Evolutionary conservation across 2,329 filamentous ascomycete genomes (phyloP), one percentile per base, ranked within the genome.

Genomic region (Clathrospora elynae): DNA sequence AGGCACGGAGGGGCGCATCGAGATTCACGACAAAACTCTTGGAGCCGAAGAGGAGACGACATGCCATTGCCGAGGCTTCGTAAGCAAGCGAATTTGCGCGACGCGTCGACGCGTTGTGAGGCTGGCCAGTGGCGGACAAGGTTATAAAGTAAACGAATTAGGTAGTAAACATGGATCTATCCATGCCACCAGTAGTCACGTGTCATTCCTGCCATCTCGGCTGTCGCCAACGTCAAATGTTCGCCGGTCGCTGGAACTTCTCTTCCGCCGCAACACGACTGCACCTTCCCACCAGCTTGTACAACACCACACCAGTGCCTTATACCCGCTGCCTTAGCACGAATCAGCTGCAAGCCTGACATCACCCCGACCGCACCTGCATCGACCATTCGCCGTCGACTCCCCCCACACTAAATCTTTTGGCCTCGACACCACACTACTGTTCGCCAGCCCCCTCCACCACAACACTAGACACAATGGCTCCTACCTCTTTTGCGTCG

Each of bases 401-500:
- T 53, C 51, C 51, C 53, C 50, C 56, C 52, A 49, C 50, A 48
- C 51, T 46, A 48, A 51, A 60, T 55, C 53, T 51, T 52, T 38
- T 49, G 47, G 56, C 53, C 49, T 61, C 55, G 57, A 57, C 46
- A 52, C 40, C 51, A 57, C 52, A 24, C 43, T 53, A n/a, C 45
- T 42, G 45, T 51, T 55, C 51, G 45, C 51, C 42, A 49, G 55
- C 49, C 44, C 31, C 54, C 51, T 49, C 52, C 52, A 28, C 33
- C 28, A 23, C 22, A 24, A 14, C 47, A 46, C 24, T 46, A 43
- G 53, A 56, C 51, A 54, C 35, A 35, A 76, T 77, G 74, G 73
- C 74, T 53, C 74, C 75, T 51, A 71, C 75, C 37, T 75, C 74
- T 45, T 78, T 78, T 61, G 75, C 75, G 55, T 77, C 75, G 44